These are phyloP conservation scores for Candida jianshihensis DNA, from an alignment of 805 yeast genomes.

Conservation along the genomic window DNA sequence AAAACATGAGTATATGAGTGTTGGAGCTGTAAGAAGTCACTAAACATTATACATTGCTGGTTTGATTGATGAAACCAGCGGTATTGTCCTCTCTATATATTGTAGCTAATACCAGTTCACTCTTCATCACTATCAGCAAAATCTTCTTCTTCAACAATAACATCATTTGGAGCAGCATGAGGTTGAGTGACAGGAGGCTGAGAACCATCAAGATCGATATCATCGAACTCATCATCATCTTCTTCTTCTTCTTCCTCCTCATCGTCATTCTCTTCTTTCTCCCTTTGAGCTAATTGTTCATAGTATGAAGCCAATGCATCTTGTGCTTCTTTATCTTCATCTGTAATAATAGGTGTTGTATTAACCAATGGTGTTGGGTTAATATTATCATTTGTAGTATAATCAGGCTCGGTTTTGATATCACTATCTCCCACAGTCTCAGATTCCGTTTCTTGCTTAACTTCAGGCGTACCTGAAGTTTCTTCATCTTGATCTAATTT, in stretches of 20 bases:
- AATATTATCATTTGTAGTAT: constrained; percentile 4
- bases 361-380: constrained; percentile 11
- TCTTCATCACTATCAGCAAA: constrained; percentile 26
- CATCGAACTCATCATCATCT: constrained; percentile 61
- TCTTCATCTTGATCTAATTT: constrained; percentile 49
- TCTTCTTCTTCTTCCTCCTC: constrained; percentile 26
- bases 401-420: constrained; percentile 9
- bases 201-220: constrained; percentile 68
- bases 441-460: constrained; percentile 6
- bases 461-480: constrained; percentile 27
- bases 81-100: too few relatives aligned
- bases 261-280: constrained; percentile 30
- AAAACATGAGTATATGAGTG: too few relatives aligned
- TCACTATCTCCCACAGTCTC: constrained; percentile 3
- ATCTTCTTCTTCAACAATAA: constrained; percentile 21
- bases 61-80: too few relatives aligned
- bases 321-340: constrained; percentile 17
- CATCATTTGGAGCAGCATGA: background rate
- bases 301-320: constrained; percentile 22
- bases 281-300: constrained; percentile 22
- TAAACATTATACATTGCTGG: too few relatives aligned
- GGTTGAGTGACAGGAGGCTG: constrained; percentile 33
- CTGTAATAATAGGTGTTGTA: constrained; percentile 11
- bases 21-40: too few relatives aligned
- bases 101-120: background rate